A percentile compares a stretch with the other conserved stretches of the same genome.
Conservation (phyloP, 106 monocot genomes). For the Agapanthus africanus region DNA sequence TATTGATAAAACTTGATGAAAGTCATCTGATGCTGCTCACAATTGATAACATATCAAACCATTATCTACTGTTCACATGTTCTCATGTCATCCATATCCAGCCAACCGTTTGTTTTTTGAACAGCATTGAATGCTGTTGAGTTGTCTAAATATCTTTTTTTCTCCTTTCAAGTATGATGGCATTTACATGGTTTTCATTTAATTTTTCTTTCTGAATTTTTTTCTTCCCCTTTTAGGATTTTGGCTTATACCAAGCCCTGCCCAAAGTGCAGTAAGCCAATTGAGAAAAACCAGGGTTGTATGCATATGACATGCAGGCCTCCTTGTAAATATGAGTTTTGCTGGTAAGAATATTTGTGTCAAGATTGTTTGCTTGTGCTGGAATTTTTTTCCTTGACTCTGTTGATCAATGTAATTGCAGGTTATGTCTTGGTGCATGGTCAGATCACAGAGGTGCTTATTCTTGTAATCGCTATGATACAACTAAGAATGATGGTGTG, state of each 20-base stretch:
- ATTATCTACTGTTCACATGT: too few relatives aligned
- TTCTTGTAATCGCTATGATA: constrained; percentile 81
- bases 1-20: too few relatives aligned
- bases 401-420: constrained; percentile 8
- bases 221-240: too few relatives aligned
- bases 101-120: too few relatives aligned
- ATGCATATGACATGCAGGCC: constrained; percentile 1
- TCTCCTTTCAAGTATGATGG: too few relatives aligned
- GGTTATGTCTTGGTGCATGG: constrained; percentile 81
- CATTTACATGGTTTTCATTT: too few relatives aligned
- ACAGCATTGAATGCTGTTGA: too few relatives aligned
- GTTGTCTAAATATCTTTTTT: too few relatives aligned
- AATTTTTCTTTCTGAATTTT: too few relatives aligned
- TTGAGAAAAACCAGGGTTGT: constrained; percentile 10
- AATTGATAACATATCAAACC: too few relatives aligned
- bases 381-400: neutral
- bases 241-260: constrained; percentile 8
- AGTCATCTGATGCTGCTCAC: too few relatives aligned
- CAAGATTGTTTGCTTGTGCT: neutral
- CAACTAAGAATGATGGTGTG: constrained; percentile 44
- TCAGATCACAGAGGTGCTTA: constrained; percentile 69
- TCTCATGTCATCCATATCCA: too few relatives aligned
- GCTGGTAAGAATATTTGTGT: constrained; percentile 8
- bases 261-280: neutral
- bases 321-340: constrained; percentile 12